phyloP scores from a whole-genome alignment of 164 flowering plant species.

The Magnolia sinica region DNA sequence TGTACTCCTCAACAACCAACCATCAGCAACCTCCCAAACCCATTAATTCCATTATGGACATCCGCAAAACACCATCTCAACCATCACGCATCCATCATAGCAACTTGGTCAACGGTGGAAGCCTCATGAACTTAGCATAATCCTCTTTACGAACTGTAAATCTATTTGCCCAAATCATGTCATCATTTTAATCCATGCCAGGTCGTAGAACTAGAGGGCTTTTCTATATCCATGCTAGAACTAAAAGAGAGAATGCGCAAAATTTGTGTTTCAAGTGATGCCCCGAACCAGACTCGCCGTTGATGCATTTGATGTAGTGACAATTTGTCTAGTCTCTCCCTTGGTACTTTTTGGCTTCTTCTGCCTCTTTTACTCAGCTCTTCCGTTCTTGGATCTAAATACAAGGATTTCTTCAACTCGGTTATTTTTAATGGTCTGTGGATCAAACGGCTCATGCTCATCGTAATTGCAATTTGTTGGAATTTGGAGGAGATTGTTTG shows the following conservation, averaged over 20 bases:
- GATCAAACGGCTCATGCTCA: slow-evolving; percentile 64
- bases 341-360: slow-evolving; percentile 63
- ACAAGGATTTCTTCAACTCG: slow-evolving; percentile 45
- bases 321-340: slow-evolving; percentile 70
- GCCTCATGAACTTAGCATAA: too few relatives aligned
- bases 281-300: slow-evolving; percentile 85
- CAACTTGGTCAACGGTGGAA: too few relatives aligned
- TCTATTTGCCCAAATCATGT: too few relatives aligned
- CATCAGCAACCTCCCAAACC: too few relatives aligned
- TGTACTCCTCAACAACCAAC: too few relatives aligned
- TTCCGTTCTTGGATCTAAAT: slow-evolving; percentile 58
- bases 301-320: slow-evolving; percentile 98
- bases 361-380: slow-evolving; percentile 63
- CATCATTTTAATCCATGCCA: too few relatives aligned
- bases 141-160: too few relatives aligned
- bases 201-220: slow-evolving; percentile 13
- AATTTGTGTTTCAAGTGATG: slow-evolving; percentile 86
- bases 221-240: slow-evolving; percentile 76
- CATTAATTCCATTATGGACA: too few relatives aligned
- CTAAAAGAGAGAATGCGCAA: slow-evolving; percentile 93
- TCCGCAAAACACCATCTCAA: too few relatives aligned
- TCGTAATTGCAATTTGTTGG: slow-evolving; percentile 79
- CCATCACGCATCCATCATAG: too few relatives aligned
- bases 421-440: slow-evolving; percentile 87
- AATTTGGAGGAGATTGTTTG: slow-evolving; percentile 62